A percentile compares a stretch with the other conserved stretches of the same genome.
Conservation (phyloP, 1,139 yeast genomes). For the Tardiomyces blankii region DNA sequence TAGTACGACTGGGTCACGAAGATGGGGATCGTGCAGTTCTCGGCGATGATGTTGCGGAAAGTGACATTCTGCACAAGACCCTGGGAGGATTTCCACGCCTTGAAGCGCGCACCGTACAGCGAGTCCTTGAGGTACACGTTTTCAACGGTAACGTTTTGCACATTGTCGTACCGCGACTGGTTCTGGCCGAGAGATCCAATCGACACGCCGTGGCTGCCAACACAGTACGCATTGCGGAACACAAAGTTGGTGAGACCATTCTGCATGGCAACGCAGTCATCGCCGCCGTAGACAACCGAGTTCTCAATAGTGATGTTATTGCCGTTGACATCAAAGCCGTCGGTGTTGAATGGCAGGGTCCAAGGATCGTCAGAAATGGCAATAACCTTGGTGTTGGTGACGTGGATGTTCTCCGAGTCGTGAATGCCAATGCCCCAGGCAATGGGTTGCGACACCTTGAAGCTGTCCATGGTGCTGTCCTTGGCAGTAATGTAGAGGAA, state of each 20-base stretch:
- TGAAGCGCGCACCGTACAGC: slow-evolving; percentile 1
- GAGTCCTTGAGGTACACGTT: slow-evolving; percentile 1
- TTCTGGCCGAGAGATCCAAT: background rate
- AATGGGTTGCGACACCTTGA: background rate
- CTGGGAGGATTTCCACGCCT: background rate
- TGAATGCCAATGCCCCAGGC: background rate
- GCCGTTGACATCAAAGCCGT: background rate
- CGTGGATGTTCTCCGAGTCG: background rate
- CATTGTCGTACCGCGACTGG: background rate
- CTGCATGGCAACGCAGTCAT: background rate
- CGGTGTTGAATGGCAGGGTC: slow-evolving; percentile 1
- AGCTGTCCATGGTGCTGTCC: background rate
- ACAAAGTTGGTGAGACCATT: background rate
- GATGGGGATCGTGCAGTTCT: slow-evolving; percentile 1
- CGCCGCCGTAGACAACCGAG: background rate
- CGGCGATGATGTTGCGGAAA: background rate
- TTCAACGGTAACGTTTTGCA: background rate
- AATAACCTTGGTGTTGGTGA: background rate
- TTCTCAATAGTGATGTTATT: background rate
- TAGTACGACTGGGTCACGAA: background rate
- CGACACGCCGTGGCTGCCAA: slow-evolving; percentile 1
- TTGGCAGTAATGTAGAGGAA: background rate
- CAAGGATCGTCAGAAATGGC: background rate
- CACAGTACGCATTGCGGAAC: background rate
- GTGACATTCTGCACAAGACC: background rate